These are phyloP conservation scores for Lachancea meyersii DNA, from an alignment of 805 yeast species.

Conservation along the genomic window DNA sequence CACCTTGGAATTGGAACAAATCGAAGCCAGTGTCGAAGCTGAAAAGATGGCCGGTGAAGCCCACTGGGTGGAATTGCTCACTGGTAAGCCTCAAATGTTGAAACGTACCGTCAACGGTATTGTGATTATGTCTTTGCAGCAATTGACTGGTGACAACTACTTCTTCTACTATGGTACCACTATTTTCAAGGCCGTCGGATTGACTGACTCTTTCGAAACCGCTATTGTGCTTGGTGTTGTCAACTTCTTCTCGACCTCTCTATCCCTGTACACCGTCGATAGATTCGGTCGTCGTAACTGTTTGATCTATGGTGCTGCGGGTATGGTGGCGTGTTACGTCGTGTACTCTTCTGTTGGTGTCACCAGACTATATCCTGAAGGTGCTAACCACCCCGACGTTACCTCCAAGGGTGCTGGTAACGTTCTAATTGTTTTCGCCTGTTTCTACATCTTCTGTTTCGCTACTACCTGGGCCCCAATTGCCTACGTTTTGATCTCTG, in stretches of 20 bases:
- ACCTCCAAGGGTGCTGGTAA: conserved; percentile 53
- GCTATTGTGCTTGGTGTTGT: conserved; percentile 53
- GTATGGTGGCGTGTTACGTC: conserved; percentile 41
- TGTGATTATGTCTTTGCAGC: conserved; percentile 55
- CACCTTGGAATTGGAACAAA: conserved; percentile 48
- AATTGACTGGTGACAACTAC: conserved; percentile 60
- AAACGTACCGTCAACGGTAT: conserved; percentile 48
- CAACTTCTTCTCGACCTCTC: conserved; percentile 51
- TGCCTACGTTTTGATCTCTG: conserved; percentile 61
- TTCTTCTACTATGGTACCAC: conserved; percentile 64
- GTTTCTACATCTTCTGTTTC: conserved; percentile 67
- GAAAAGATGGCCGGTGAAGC: conserved; percentile 60
- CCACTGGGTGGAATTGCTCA: conserved; percentile 56
- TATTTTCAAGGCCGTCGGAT: conserved; percentile 54
- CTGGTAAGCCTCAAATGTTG: conserved; percentile 60
- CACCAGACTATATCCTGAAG: conserved; percentile 36
- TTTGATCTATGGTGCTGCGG: conserved; percentile 41
- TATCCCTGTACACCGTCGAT: conserved; percentile 47
- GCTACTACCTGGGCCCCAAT: conserved; percentile 78
- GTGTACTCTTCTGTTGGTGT: conserved; percentile 58
- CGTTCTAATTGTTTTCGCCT: conserved; percentile 63
- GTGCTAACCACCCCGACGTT: conserved; percentile 31
- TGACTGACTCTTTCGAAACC: conserved; percentile 51
- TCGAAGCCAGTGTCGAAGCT: conserved; percentile 53
- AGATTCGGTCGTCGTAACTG: conserved; percentile 47